Evolutionary conservation across 495 filamentous ascomycete species (phyloP).

Genomic region (Penicillium maclennaniae): DNA sequence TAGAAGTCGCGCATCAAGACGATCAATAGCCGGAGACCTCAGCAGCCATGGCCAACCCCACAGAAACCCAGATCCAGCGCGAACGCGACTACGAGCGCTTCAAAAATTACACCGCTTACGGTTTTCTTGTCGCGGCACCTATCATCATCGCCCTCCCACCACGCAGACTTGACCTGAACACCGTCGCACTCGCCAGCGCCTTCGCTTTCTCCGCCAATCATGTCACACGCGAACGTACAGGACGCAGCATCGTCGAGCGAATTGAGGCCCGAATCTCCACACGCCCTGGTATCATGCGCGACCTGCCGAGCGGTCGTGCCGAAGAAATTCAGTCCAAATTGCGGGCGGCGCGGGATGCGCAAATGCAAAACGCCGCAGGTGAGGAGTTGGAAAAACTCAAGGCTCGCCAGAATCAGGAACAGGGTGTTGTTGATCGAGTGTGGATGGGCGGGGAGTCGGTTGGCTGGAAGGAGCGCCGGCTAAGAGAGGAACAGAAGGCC

Average conservation of each 20-base stretch:
- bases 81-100: conserved; percentile 49
- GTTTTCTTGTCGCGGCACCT: conserved; percentile 64
- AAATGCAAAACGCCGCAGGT: conserved; percentile 27
- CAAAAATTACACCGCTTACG: conserved; percentile 57
- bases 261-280: conserved; percentile 31
- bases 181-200: conserved; percentile 56
- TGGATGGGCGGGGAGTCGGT: conserved; percentile 63
- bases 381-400: conserved; percentile 42
- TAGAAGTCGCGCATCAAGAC: neutral
- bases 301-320: conserved; percentile 54
- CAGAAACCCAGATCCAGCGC: conserved; percentile 14
- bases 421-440: conserved; percentile 47
- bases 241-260: conserved; percentile 47
- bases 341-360: conserved; percentile 34
- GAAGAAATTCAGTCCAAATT: conserved; percentile 46
- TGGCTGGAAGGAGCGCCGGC: conserved; percentile 69
- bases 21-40: neutral
- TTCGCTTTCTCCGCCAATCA: conserved; percentile 65
- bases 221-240: conserved; percentile 51
- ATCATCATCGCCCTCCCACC: conserved; percentile 71
- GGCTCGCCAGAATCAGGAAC: conserved; percentile 33
- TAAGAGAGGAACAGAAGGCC: conserved; percentile 66
- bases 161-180: conserved; percentile 63
- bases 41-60: conserved; percentile 14
- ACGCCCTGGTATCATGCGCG: conserved; percentile 12